These are phyloP conservation scores for Zygnema cylindricum DNA, from an alignment of 139 green algal species.

Conservation along the genomic window DNA sequence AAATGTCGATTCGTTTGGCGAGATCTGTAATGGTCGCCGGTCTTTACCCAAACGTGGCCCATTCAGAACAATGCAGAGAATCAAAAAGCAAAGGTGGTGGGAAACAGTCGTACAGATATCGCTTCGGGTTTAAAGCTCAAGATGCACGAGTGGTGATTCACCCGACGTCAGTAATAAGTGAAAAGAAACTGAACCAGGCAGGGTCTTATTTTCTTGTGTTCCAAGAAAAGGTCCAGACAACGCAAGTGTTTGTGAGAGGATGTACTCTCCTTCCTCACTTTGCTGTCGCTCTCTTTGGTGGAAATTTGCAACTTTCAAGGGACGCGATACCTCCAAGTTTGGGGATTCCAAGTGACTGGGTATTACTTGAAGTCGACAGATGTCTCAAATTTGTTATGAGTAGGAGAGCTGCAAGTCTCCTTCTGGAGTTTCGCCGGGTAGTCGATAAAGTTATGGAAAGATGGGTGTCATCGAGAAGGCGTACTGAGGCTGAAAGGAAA, in stretches of 20 bases:
- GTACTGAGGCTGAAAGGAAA: slow-evolving; percentile 12
- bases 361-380: slow-evolving; percentile 36
- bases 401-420: slow-evolving; percentile 18
- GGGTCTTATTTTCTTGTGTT: slow-evolving; percentile 43
- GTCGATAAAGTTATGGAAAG: slow-evolving; percentile 35
- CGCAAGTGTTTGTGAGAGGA: slow-evolving; percentile 29
- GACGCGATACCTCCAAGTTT: not conserved
- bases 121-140: slow-evolving; percentile 36
- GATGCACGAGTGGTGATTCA: slow-evolving; percentile 29
- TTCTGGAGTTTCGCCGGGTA: slow-evolving; percentile 28
- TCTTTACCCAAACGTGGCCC: slow-evolving; percentile 85
- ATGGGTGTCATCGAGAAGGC: slow-evolving; percentile 23
- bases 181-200: slow-evolving; percentile 28
- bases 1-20: slow-evolving; percentile 58
- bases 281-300: slow-evolving; percentile 19
- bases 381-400: slow-evolving; percentile 30
- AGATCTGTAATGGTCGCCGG: slow-evolving; percentile 84
- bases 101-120: not conserved
- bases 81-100: slow-evolving; percentile 50
- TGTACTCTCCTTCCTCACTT: slow-evolving; percentile 21
- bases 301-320: not conserved
- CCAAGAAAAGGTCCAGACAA: slow-evolving; percentile 71
- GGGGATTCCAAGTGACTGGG: not conserved
- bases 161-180: slow-evolving; percentile 26
- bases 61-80: slow-evolving; percentile 64